Evolutionary conservation across 257 asterid species (phyloP), one percentile per base, ranked within the genome.

Genomic region (Rhazya stricta): DNA sequence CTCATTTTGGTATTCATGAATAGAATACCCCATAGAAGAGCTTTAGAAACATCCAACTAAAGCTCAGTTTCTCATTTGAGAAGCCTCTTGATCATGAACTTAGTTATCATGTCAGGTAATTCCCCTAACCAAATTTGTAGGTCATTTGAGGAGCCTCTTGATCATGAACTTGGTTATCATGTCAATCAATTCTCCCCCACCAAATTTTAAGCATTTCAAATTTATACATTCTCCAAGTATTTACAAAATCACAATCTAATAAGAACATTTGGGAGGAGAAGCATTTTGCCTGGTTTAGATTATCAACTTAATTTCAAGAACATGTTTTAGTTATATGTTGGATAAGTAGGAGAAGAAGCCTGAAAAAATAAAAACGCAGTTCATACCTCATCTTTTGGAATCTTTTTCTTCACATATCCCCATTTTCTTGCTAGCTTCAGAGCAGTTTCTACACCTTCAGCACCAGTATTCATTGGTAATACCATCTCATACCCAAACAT

Each of bases 401-500:
- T 89, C 18, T 79, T 81, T 86, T 94, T 94, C 88, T 94, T 88
- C 62, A 79, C 81, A 81, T 92, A 89, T 65, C 99, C 99, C 99
- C 99, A 95, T 79, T 95, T 95, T 80, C 89, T 87, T 18, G 97
- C 89, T 84, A 94, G 80, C 91, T 92, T 94, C 85, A 94, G 74
- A 15, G 98, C 98, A 56, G 99, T 94, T 86, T 95, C 99, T 39
- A 95, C 97, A 63, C 98, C 98, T 88, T 95, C 99, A 29, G 96
- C 99, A 25, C 98, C 99, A 29, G 99, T 95, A 83, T 95, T 95
- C 99, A 92, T 92, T 0, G 97, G 97, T 69, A 94, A 88, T 53
- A 90, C 96, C 98, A 90, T 91, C 74, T 91, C 97, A 81, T 91
- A 94, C 69, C 96, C 95, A 83, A 94, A 89, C 88, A 90, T 88